Conservation (phyloP, 352 stramenopile species). For the Pythium aristosporum region DNA sequence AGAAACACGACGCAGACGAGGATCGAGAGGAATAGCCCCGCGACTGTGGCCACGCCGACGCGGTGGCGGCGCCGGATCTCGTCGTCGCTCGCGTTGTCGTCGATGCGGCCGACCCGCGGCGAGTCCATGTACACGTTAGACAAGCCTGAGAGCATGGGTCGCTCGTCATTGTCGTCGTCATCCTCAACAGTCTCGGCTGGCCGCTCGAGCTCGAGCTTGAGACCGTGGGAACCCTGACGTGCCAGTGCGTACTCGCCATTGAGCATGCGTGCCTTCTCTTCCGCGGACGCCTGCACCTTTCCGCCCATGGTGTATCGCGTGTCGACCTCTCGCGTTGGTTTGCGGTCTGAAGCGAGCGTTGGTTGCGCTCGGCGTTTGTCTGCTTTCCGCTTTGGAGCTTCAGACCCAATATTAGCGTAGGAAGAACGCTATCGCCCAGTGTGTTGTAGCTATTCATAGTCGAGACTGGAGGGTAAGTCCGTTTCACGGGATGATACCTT, state of each 20-base stretch:
- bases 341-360: neutral
- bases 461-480: neutral
- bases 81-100: constrained; percentile 44
- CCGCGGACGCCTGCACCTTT: constrained; percentile 23
- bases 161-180: constrained; percentile 40
- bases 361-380: neutral
- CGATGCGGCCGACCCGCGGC: constrained; percentile 41
- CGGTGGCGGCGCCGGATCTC: constrained; percentile 54
- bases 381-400: neutral
- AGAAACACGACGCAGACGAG: constrained; percentile 68
- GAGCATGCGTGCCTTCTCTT: constrained; percentile 58
- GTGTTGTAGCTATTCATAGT: neutral
- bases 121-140: constrained; percentile 75
- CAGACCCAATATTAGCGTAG: neutral
- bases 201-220: constrained; percentile 32
- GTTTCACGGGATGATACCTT: neutral
- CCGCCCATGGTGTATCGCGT: constrained; percentile 12
- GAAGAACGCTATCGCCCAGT: neutral
- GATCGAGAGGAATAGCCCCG: constrained; percentile 56
- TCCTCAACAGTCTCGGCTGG: constrained; percentile 32
- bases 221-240: neutral
- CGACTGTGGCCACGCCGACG: constrained; percentile 56
- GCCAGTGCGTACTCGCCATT: constrained; percentile 40
- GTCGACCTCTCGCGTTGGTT: neutral
- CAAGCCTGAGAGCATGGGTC: constrained; percentile 36